Conservation (phyloP, 2,329 filamentous ascomycete genomes). For the Nothopassalora personata region DNA sequence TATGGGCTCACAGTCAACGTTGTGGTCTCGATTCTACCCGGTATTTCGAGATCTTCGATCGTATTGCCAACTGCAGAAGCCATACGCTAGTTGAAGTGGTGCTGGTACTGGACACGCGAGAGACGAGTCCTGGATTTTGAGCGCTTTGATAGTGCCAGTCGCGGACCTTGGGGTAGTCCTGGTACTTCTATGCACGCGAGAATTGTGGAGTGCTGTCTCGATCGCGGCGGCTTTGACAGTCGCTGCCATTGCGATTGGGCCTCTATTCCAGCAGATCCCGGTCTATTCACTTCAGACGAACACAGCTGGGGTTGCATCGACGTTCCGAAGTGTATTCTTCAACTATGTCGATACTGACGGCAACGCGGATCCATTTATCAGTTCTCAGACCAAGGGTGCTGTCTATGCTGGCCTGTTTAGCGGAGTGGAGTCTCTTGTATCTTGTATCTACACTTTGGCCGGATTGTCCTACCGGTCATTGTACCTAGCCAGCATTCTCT, state of each 20-base stretch:
- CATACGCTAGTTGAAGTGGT: conserved; percentile 20
- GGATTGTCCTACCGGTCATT: conserved; percentile 16
- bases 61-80: conserved; percentile 16
- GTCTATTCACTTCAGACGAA: conserved; percentile 3
- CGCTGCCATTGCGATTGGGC: conserved; percentile 8
- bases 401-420: conserved; percentile 7
- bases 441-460: not conserved
- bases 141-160: conserved; percentile 13
- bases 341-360: not conserved
- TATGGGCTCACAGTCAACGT: conserved; percentile 18
- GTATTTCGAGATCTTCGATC: conserved; percentile 8
- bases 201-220: conserved; percentile 3
- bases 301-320: not conserved
- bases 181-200: conserved; percentile 5
- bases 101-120: conserved; percentile 12
- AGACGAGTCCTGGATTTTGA: conserved; percentile 16
- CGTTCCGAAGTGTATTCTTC: conserved; percentile 1
- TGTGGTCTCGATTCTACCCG: conserved; percentile 13
- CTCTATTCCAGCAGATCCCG: conserved; percentile 12
- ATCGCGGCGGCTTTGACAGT: conserved; percentile 12
- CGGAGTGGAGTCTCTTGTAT: not conserved
- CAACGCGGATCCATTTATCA: not conserved
- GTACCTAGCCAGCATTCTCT: conserved; percentile 12
- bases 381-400: conserved; percentile 5
- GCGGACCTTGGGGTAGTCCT: conserved; percentile 19